phyloP scores from a whole-genome alignment of 2,329 filamentous ascomycete species.

The Xylariaceae sp. region DNA sequence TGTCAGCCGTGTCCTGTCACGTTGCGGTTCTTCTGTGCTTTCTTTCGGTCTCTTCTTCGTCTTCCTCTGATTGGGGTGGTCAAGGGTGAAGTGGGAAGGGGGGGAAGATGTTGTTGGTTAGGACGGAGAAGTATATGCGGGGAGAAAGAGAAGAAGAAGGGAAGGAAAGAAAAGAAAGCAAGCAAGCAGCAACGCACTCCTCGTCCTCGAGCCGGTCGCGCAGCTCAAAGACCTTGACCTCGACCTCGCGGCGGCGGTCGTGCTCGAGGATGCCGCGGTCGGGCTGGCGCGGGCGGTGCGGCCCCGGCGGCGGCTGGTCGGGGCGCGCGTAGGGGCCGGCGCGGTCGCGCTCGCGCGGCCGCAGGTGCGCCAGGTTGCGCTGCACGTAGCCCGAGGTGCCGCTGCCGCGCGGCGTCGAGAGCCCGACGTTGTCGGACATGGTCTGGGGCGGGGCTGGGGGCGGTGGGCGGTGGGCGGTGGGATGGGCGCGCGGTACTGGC shows the following conservation, averaged over 20 bases:
- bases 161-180: background rate
- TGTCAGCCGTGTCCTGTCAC: background rate
- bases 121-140: background rate
- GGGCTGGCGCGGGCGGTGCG: slow-evolving; percentile 73
- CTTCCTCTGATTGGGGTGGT: too few species aligned
- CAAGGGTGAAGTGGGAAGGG: too few species aligned
- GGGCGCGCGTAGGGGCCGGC: slow-evolving; percentile 58
- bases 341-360: slow-evolving; percentile 75
- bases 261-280: slow-evolving; percentile 92
- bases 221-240: slow-evolving; percentile 88
- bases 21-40: slow-evolving; percentile 6
- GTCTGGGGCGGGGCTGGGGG: slow-evolving; percentile 6
- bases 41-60: too few species aligned
- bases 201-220: slow-evolving; percentile 88
- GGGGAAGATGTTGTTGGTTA: background rate
- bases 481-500: background rate
- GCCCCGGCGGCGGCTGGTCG: slow-evolving; percentile 58
- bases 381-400: slow-evolving; percentile 97
- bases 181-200: slow-evolving; percentile 56
- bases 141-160: background rate
- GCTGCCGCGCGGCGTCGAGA: slow-evolving; percentile 86
- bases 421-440: slow-evolving; percentile 97
- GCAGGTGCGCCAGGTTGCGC: slow-evolving; percentile 84
- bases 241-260: slow-evolving; percentile 81
- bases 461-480: background rate